A percentile compares a stretch with the other conserved stretches of the same genome.
Evolutionary conservation across 2,329 filamentous ascomycete genomes (phyloP).

Genomic region (Hypoxylon sp.): DNA sequence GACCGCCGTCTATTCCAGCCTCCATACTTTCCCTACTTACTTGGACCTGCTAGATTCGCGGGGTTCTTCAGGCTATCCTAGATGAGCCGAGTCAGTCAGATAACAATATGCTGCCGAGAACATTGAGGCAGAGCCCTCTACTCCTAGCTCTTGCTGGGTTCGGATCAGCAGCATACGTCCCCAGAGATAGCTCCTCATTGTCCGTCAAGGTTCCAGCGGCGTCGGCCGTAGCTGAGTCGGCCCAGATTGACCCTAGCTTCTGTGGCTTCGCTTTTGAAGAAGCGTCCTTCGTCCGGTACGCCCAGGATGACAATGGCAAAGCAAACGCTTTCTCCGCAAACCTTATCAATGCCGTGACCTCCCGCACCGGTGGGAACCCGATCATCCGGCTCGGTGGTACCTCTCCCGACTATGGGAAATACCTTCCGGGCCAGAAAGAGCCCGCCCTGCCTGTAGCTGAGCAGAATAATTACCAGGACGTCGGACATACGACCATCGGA

Average conservation of each 20-base stretch:
- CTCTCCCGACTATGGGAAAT: slow-evolving; percentile 56
- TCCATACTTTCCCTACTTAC: neutral
- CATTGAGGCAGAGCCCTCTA: slow-evolving; percentile 22
- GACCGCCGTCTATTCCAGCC: slow-evolving; percentile 11
- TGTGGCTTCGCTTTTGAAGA: slow-evolving; percentile 55
- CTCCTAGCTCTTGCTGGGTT: slow-evolving; percentile 40
- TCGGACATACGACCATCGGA: slow-evolving; percentile 56
- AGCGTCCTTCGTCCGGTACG: slow-evolving; percentile 55
- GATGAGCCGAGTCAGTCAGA: slow-evolving; percentile 1
- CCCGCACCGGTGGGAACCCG: slow-evolving; percentile 55
- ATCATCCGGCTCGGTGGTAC: slow-evolving; percentile 57
- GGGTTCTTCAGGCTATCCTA: slow-evolving; percentile 2
- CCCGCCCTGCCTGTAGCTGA: slow-evolving; percentile 55
- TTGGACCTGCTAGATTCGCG: neutral
- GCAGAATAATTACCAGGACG: slow-evolving; percentile 55
- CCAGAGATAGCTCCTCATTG: slow-evolving; percentile 32
- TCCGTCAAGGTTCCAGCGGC: slow-evolving; percentile 41
- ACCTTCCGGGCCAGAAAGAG: slow-evolving; percentile 52
- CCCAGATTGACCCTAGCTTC: slow-evolving; percentile 50
- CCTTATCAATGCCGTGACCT: slow-evolving; percentile 54
- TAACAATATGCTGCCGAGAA: slow-evolving; percentile 38
- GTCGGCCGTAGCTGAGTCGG: slow-evolving; percentile 41
- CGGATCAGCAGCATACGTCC: slow-evolving; percentile 40
- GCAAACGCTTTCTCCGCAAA: slow-evolving; percentile 55
- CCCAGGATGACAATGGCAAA: slow-evolving; percentile 52